Evolutionary conservation across 2,329 filamentous ascomycete species (phyloP).

Genomic region (Fusarium miscanthi): DNA sequence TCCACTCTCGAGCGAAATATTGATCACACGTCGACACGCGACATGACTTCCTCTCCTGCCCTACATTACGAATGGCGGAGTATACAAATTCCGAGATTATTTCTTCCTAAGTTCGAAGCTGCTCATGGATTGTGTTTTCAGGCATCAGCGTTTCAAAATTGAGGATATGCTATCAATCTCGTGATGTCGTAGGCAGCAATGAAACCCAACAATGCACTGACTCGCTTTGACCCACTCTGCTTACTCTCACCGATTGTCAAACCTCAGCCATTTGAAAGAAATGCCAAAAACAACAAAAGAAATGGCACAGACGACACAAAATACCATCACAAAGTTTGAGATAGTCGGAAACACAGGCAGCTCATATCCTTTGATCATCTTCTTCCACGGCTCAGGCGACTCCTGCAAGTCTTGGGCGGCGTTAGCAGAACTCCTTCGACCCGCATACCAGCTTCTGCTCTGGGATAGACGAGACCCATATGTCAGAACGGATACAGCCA

Average conservation of each 20-base stretch:
- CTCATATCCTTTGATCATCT: conserved; percentile 27
- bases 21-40: rapidly evolving
- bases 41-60: neutral
- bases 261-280: neutral
- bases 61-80: rapidly evolving
- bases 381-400: conserved; percentile 38
- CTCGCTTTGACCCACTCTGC: conserved; percentile 1
- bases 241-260: neutral
- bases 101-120: rapidly evolving
- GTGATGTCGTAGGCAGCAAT: neutral
- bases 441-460: conserved; percentile 17
- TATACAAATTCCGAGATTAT: neutral
- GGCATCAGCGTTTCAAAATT: neutral
- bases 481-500: neutral
- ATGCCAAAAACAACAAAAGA: neutral
- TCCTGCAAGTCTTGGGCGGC: conserved; percentile 33
- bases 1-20: rapidly evolving
- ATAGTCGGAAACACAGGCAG: neutral
- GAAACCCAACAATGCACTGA: neutral
- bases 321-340: neutral
- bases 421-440: conserved; percentile 9
- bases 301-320: neutral
- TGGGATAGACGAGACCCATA: conserved; percentile 23
- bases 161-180: neutral
- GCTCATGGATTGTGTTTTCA: neutral